Evolutionary conservation across 1,139 yeast genomes (phyloP), one percentile per base, ranked within the genome.

Genomic region (Suhomyces kunorum): DNA sequence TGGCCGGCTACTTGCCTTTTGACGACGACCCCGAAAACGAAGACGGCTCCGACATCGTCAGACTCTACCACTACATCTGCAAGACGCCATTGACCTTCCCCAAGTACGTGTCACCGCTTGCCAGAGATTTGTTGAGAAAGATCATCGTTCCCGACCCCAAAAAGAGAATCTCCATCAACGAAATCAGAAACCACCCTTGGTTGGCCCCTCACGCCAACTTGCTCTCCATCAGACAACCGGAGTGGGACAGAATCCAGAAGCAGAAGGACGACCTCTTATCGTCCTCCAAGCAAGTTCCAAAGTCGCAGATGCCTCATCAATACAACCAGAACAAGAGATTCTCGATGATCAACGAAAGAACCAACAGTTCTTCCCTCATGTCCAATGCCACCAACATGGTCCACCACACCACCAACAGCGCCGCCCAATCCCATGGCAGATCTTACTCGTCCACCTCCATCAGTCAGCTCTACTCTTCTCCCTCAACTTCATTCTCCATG

Each of bases 21-120:
- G 99, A 92, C 59, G 98, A 92, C 63, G 99, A 92, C 61, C 95
- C 96, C 22, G 84, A 85, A 40, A 92, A 94, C 59, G 98, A 96
- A 29, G 96, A 92, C 58, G 97, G 98, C 40, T 86, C 90, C 42
- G 95, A 92, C 64, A 92, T 92, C 55, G 88, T 92, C 20, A 83
- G 85, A 60, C 72, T 92, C 44, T 94, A 92, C 66, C 89, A 85
- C 58, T 92, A 92, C 65, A 94, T 92, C 49, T 88, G 97, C 34
- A 76, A 81, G 39, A 88, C 97, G 1, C 89, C 96, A 5, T 71
- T 92, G 55, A 92, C 97, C 3, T 92, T 92, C 66, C 98, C 98
- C 2, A 98, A 90, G 61, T 90, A 88, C 58, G 81, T 94, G 42
- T 83, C 84, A 37, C 95, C 98, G 3, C 75, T 87, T 60, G 95